Evolutionary conservation across 2,329 filamentous ascomycete species (phyloP), one percentile per base, ranked within the genome.

Genomic region (Onygena corvina): DNA sequence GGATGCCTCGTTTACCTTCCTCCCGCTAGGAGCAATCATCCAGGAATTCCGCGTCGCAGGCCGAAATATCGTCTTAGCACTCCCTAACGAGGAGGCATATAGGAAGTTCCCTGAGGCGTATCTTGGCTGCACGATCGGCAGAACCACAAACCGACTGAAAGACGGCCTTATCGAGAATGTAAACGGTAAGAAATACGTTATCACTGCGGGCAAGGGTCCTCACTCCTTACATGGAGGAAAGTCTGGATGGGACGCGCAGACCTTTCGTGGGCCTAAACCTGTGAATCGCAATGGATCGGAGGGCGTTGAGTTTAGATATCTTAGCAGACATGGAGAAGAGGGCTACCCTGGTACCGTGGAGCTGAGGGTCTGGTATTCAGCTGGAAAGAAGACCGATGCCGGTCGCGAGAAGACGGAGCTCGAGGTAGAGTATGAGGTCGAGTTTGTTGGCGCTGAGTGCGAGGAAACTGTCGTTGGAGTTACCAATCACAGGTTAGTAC

Each of bases 111-210:
- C 92, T 69, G 71, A 67, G 8, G 81, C 86, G 1, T 89, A 81
- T 72, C 96, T 94, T 63, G 90, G 92, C 55, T 89, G 90, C 65
- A 96, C 87, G 38, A 94, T 96, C 64, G 92, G 92, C 49, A 85
- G 78, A 33, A 73, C 79, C 25, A 76, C 88, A 53, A 96, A 96
- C 71, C 83, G 90, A 50, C 80, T 94, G 63, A 77, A 79, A 50
- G 72, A 76, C 60, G 87, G 81, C 21, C 74, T 78, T 57, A 80
- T 95, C 63, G 69, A 81, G 56, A 74, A 73, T 47, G 68, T 95
- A 58, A 94, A 94, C 66, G 74, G 75, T 11, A 76, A 78, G 60
- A 71, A 75, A 2, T 92, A 93, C 66, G 59, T 73, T 12, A 74
- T 96, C 36, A 74, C 77, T 5, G 76, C 77, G 52, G 95, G 94